Percentiles rank a stretch among this genome's conserved stretches.
Evolutionary conservation across 1,284 basidiomycete genomes (phyloP).

Genomic region (Apiotrichum gracile): DNA sequence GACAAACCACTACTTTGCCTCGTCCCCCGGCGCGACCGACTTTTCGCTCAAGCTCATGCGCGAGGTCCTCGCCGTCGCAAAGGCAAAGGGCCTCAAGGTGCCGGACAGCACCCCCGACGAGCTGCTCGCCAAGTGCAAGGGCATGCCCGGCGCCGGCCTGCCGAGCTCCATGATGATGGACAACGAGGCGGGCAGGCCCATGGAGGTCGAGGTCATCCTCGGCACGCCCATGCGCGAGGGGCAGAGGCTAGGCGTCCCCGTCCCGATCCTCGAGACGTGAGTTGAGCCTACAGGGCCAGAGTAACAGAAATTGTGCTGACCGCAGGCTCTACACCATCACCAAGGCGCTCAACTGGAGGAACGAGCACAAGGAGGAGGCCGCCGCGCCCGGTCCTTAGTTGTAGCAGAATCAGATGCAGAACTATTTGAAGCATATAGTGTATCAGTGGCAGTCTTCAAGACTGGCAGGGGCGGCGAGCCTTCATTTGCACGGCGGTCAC

Average conservation of each 20-base stretch:
- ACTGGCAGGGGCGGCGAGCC: no score
- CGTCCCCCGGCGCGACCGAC: slow-evolving; percentile 32
- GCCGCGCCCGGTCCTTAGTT: neutral
- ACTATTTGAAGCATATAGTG: no score
- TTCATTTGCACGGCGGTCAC: no score
- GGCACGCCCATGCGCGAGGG: slow-evolving; percentile 46
- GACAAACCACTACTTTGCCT: slow-evolving; percentile 41
- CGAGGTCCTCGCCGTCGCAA: slow-evolving; percentile 44
- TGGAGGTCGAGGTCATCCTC: slow-evolving; percentile 41
- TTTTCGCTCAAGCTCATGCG: slow-evolving; percentile 40
- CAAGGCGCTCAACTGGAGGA: slow-evolving; percentile 43
- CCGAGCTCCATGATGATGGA: slow-evolving; percentile 46
- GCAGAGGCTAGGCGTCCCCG: slow-evolving; percentile 41
- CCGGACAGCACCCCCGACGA: slow-evolving; percentile 39
- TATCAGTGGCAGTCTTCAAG: no score
- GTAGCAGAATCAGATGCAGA: no score
- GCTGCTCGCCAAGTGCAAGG: slow-evolving; percentile 40
- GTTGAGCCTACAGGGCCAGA: slow-evolving; percentile 8
- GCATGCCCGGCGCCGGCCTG: slow-evolving; percentile 33
- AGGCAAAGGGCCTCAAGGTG: slow-evolving; percentile 44
- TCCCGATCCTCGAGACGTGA: slow-evolving; percentile 43
- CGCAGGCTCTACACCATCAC: slow-evolving; percentile 39
- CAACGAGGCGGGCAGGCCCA: slow-evolving; percentile 37
- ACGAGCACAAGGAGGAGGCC: slow-evolving; percentile 30
- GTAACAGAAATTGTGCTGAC: slow-evolving; percentile 2